Base-by-base conservation (phyloP, 139 green algal genomes). In the Chlamydomonas eustigma region DNA sequence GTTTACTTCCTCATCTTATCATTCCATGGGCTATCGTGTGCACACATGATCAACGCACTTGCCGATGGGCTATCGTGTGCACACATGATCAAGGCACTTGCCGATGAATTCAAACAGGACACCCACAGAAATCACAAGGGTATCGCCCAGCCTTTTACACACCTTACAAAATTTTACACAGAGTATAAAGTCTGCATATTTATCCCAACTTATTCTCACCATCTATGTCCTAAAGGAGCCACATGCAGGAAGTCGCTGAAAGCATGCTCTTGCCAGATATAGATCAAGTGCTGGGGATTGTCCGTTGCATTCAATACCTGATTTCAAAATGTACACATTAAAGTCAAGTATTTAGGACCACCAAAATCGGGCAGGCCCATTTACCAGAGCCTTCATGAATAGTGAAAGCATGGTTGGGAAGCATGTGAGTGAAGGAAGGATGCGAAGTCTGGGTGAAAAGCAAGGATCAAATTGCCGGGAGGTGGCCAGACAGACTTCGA, bases 241-340 rank as follows among this genome's bases (percentile, higher is more conserved):
- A 70, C 58, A 28, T 70, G 58, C 18, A 70, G 58, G 58, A 70
- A 35, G 58, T 70, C 58, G 58, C 28, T 35, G 25, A 35, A 8
- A 5, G 25, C 18, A 35, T 22, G 18, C 58, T 35, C 24, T 18
- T 24, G 8, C 58, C 28, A 33, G 5, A 74, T 50, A 35, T 74
- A 50, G 66, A 74, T 50, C 8, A 74, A 35, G 12, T 35, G n/a
- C 66, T 50, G 32, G 33, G n/a, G 8, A 28, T 70, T 35, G 28
- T 70, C 6, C 18, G 58, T 70, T 8, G 58, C 58, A 35, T 70
- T 70, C 58, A 70, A 37, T 6, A 70, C 6, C 44, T 58, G 44
- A 58, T 12, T 18, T 28, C 18, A 18, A 58, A 58, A 18, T 58
- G 44, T 58, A n/a, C n/a, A n/a, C n/a, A n/a, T n/a, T n/a, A n/a